Base-by-base conservation (phyloP, 345 rosid genomes). In the Cardiospermum halicacabum region DNA sequence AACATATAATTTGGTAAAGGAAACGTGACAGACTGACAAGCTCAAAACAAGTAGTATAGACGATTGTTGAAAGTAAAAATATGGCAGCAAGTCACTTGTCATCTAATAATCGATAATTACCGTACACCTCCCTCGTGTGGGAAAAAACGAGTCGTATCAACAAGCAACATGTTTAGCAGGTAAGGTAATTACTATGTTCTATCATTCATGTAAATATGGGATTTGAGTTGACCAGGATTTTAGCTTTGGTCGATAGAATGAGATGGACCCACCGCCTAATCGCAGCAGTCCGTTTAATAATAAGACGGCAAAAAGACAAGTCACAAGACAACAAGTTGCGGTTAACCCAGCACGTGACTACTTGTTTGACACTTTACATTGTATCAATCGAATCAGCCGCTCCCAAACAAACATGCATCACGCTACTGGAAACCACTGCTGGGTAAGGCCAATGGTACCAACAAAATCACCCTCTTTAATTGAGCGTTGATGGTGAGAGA, bases 31-130 rank as follows among this genome's bases (percentile, higher is more conserved):
- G 9, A 19, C 24, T 56, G 31, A 21, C 25, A 1, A 53, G 37
- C 11, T 10, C n/a, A n/a, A n/a, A 18, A 5, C 24, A 11, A 9
- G 0, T 50, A 21, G 13, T 21, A 2, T 19, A 49, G 28, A 8
- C 11, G 24, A 51, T 24, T 51, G 1, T 11, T 40, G 47, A 40
- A 7, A 21, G 19, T 28, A 32, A 27, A 27, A 18, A 32, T 51
- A 24, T 34, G 59, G 37, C 68, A 53, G 47, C 68, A 10, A 16
- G 60, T 53, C 50, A 64, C 13, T 53, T 37, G 40, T 64, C 59
- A 53, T 43, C 49, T 15, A 21, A 43, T 43, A 43, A 43, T 43
- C 7, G 18, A 51, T 47, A 15, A 30, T 0, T 58, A 4, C 3
- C 1, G 8, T 11, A 9, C 16, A 22, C 16, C 42, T 11, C 2